phyloP scores from a whole-genome alignment of 108 stramenopile genomes.

The Pinguiococcus pyrenoidosus region DNA sequence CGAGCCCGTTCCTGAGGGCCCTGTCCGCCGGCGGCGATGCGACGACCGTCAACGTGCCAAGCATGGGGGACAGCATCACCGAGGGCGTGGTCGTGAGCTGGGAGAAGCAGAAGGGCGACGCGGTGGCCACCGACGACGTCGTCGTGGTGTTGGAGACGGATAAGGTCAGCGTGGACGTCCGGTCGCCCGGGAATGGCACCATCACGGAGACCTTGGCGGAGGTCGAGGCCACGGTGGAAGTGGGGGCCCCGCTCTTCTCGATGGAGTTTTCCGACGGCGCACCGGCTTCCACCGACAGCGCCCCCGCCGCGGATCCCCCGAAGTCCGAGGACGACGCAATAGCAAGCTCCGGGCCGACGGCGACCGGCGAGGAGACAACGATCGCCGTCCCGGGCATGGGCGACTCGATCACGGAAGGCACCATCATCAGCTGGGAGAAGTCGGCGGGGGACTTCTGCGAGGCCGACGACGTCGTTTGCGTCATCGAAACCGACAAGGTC shows the following conservation, averaged over 20 bases:
- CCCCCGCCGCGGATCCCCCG: slow-evolving; percentile 59
- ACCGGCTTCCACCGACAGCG: slow-evolving; percentile 61
- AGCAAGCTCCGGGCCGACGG: neutral
- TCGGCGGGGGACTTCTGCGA: slow-evolving; percentile 29
- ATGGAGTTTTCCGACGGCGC: slow-evolving; percentile 28
- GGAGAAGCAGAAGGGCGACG: slow-evolving; percentile 30
- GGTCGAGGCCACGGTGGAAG: slow-evolving; percentile 17
- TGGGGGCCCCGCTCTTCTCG: slow-evolving; percentile 21
- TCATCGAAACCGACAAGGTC: slow-evolving; percentile 92
- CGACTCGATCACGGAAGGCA: slow-evolving; percentile 94
- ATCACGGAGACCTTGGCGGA: slow-evolving; percentile 21
- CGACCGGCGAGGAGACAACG: neutral
- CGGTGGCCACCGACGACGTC: slow-evolving; percentile 27
- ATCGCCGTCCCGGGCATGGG: slow-evolving; percentile 41
- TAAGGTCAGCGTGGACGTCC: slow-evolving; percentile 36
- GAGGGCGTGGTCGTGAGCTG: slow-evolving; percentile 91
- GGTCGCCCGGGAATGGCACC: slow-evolving; percentile 15
- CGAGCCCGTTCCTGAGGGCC: no score
- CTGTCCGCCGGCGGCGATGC: neutral
- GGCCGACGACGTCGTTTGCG: slow-evolving; percentile 35
- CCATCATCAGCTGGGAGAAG: slow-evolving; percentile 74
- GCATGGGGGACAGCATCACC: slow-evolving; percentile 69
- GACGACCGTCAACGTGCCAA: slow-evolving; percentile 16
- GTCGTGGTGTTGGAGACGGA: slow-evolving; percentile 34
- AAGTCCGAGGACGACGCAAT: slow-evolving; percentile 14